Evolutionary conservation across 805 yeast genomes (phyloP), one percentile per base, ranked within the genome.

Genomic region (Kluyveromyces nonfermentans): DNA sequence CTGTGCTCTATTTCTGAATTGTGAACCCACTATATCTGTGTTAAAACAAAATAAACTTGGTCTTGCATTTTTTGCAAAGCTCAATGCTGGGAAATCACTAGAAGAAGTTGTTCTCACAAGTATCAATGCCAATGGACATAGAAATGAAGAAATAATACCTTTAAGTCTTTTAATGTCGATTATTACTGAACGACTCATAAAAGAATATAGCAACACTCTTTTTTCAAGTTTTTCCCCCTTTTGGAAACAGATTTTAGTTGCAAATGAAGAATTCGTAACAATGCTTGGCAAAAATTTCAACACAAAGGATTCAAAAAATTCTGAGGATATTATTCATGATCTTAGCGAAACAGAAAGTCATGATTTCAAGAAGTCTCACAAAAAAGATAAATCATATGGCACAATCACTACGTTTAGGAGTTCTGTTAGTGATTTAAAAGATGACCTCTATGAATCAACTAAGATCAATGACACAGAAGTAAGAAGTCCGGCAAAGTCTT

Each of bases 1-100:
- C 2, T 70, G 85, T 47, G 77, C 80, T 0, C 57, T 89, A 15
- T 77, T 84, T 48, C 67, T 89, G 49, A 88, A 86, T 55, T 68
- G 73, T 50, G 60, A 70, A 3, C 67, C 74, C 7, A 66, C 70
- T 49, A 31, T 54, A 33, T 44, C 61, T 2, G 35, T 69, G 32
- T 51, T 82, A 43, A 54, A 57, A 5, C 51, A 59, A 15, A 52
- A 70, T 33, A 56, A 64, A 14, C 57, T 79, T 16, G 69, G 65
- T 44, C 68, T 74, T 4, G 77, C 77, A 0, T 54, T 80, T n/a
- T 69, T 72, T 34, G 74, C 77, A 0, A 63, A 64, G 28, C 67
- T 72, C 36, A 48, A 62, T 7, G 68, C 66, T 19, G 70, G 66
- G 7, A 56, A 54, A 30, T 25, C 30, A n/a, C n/a, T n/a, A 25